Conservation (phyloP, 306 rosid species). For the Lupinus albus region DNA sequence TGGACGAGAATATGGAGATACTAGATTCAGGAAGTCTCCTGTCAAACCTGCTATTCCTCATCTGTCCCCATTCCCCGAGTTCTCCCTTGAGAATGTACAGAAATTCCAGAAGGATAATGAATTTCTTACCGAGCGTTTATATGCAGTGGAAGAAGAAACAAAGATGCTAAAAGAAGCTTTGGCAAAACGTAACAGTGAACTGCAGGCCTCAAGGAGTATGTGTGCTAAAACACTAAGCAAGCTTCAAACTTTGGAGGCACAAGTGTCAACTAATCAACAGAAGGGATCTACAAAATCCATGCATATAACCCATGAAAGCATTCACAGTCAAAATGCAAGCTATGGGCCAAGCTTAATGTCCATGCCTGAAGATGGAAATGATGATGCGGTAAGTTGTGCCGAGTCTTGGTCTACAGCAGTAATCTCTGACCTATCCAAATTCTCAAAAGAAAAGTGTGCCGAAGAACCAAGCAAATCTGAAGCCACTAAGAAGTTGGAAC, state of each 20-base stretch:
- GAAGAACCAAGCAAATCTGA: conserved; percentile 66
- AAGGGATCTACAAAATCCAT: conserved; percentile 80
- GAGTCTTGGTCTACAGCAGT: conserved; percentile 74
- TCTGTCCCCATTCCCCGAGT: conserved; percentile 60
- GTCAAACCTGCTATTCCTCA: conserved; percentile 75
- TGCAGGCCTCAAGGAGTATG: conserved; percentile 92
- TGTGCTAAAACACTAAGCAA: conserved; percentile 83
- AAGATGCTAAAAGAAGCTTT: conserved; percentile 97
- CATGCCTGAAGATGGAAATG: conserved; percentile 92
- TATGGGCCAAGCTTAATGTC: conserved; percentile 79
- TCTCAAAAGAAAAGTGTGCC: conserved; percentile 59
- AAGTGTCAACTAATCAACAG: conserved; percentile 60
- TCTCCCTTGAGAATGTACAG: conserved; percentile 71
- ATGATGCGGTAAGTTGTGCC: conserved; percentile 72
- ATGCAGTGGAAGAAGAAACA: conserved; percentile 89
- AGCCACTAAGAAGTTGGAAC: conserved; percentile 68
- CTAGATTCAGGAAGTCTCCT: conserved; percentile 78
- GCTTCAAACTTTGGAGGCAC: conserved; percentile 82
- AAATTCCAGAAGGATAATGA: conserved; percentile 94
- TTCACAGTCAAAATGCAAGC: conserved; percentile 70
- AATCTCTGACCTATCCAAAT: conserved; percentile 64
- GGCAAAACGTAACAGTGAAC: conserved; percentile 93
- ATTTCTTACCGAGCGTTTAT: conserved; percentile 84
- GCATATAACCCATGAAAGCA: conserved; percentile 65
- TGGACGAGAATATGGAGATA: conserved; percentile 88